Conservation (phyloP, 768 basidiomycete genomes). For the Plicaturopsis crispa region DNA sequence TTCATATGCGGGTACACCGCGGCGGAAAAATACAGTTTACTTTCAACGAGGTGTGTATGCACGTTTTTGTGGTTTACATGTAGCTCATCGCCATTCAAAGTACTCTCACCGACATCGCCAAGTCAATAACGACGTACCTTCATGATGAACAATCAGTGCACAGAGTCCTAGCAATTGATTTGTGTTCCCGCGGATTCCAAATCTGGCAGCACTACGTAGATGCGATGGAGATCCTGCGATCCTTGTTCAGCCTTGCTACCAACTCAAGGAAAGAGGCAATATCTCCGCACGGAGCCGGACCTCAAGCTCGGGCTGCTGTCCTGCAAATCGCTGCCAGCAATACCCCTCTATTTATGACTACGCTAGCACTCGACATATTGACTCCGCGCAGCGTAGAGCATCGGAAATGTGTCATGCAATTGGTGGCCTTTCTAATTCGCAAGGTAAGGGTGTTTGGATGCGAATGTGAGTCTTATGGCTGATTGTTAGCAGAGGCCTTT, state of each 20-base stretch:
- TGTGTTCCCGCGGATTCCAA: constrained; percentile 86
- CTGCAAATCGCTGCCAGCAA: constrained; percentile 78
- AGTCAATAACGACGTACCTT: constrained; percentile 73
- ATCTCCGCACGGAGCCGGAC: constrained; percentile 56
- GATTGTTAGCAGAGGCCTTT: constrained; percentile 58
- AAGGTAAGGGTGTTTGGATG: constrained; percentile 42
- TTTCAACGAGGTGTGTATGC: constrained; percentile 57
- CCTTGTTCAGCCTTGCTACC: constrained; percentile 77
- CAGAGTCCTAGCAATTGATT: constrained; percentile 73
- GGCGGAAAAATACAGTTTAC: constrained; percentile 66
- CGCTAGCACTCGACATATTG: constrained; percentile 83
- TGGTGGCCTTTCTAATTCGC: constrained; percentile 88
- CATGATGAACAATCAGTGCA: constrained; percentile 63
- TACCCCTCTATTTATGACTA: constrained; percentile 91
- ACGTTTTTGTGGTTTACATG: not conserved
- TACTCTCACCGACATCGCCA: constrained; percentile 75
- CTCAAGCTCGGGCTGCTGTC: constrained; percentile 78
- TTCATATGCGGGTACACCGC: constrained; percentile 82
- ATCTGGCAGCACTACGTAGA: constrained; percentile 95
- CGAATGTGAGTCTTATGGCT: not conserved
- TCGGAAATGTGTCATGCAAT: constrained; percentile 83
- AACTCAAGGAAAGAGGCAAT: constrained; percentile 63
- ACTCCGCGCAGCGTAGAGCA: constrained; percentile 64
- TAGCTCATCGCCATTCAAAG: constrained; percentile 27
- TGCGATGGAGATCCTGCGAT: constrained; percentile 79